A percentile compares a stretch with the other conserved stretches of the same genome.
These are phyloP conservation scores for Rhizopus microsporus DNA, from an alignment of 371 early-diverging fungal species.

Conservation along the genomic window DNA sequence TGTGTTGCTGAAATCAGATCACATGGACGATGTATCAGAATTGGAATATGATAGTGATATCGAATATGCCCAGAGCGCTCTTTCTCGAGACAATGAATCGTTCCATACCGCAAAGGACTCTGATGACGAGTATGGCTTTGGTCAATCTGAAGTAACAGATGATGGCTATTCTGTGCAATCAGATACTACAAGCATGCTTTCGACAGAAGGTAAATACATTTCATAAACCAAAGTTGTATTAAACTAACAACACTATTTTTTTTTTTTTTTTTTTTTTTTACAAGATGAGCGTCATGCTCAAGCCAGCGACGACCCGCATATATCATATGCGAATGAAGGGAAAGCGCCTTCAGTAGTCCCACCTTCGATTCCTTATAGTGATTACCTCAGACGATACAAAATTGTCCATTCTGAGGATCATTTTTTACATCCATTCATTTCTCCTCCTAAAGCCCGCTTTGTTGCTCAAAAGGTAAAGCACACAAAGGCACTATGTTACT, in stretches of 20 bases:
- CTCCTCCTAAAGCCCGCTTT: conserved; percentile 50
- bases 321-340: conserved; percentile 1
- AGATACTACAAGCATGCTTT: background rate
- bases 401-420: conserved; percentile 38
- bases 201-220: conserved; percentile 6
- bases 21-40: conserved; percentile 1
- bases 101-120: conserved; percentile 36
- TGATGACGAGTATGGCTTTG: conserved; percentile 19
- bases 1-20: conserved; percentile 10
- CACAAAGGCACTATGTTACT: background rate
- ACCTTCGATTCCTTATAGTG: conserved; percentile 72
- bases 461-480: conserved; percentile 34
- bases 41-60: conserved; percentile 8
- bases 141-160: conserved; percentile 1
- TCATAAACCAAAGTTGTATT: too few species aligned
- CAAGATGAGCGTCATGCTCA: background rate
- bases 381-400: conserved; percentile 60
- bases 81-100: conserved; percentile 39
- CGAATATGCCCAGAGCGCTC: conserved; percentile 25
- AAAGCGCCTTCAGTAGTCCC: conserved; percentile 34
- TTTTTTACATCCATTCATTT: conserved; percentile 55
- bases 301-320: too few species aligned
- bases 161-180: conserved; percentile 5
- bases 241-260: background rate
- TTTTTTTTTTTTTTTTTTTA: background rate